Evolutionary conservation across 1,284 basidiomycete species (phyloP).

Genomic region (Ustilago tritici): DNA sequence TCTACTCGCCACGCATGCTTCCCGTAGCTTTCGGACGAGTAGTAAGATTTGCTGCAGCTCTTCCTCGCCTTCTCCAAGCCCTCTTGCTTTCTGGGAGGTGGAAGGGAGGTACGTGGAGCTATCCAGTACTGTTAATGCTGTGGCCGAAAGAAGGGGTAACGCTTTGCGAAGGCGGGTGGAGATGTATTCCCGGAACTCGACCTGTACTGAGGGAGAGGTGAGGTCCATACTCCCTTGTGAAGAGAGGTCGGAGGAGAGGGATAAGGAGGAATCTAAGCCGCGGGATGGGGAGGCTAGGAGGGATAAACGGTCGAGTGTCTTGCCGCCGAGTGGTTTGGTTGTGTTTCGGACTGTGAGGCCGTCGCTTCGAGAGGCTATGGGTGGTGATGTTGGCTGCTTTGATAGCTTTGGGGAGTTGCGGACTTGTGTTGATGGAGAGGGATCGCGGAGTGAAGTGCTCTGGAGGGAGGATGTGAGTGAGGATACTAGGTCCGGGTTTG

Average conservation of each 20-base stretch:
- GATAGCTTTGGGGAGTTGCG: neutral
- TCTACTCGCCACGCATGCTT: slow-evolving; percentile 38
- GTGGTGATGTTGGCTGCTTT: too few species aligned
- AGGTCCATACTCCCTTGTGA: slow-evolving; percentile 40
- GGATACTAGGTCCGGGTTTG: neutral
- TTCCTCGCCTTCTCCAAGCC: slow-evolving; percentile 15
- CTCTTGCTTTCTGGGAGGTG: neutral
- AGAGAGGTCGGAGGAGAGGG: slow-evolving; percentile 24
- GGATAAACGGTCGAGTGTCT: slow-evolving; percentile 38
- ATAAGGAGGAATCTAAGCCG: slow-evolving; percentile 32
- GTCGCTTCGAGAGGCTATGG: neutral
- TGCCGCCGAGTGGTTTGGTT: slow-evolving; percentile 35
- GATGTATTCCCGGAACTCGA: slow-evolving; percentile 42
- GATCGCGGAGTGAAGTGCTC: neutral
- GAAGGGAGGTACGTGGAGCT: slow-evolving; percentile 5
- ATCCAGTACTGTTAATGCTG: slow-evolving; percentile 8
- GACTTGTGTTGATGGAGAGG: slow-evolving; percentile 2
- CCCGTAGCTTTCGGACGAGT: slow-evolving; percentile 40
- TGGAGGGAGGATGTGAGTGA: neutral
- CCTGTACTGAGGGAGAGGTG: slow-evolving; percentile 22
- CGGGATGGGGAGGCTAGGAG: slow-evolving; percentile 51
- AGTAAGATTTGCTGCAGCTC: slow-evolving; percentile 41
- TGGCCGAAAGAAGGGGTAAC: neutral
- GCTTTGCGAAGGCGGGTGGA: slow-evolving; percentile 20
- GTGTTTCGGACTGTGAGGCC: slow-evolving; percentile 23